Evolutionary conservation across 1,284 basidiomycete genomes (phyloP).

Genomic region (Wolfiporia cocos): DNA sequence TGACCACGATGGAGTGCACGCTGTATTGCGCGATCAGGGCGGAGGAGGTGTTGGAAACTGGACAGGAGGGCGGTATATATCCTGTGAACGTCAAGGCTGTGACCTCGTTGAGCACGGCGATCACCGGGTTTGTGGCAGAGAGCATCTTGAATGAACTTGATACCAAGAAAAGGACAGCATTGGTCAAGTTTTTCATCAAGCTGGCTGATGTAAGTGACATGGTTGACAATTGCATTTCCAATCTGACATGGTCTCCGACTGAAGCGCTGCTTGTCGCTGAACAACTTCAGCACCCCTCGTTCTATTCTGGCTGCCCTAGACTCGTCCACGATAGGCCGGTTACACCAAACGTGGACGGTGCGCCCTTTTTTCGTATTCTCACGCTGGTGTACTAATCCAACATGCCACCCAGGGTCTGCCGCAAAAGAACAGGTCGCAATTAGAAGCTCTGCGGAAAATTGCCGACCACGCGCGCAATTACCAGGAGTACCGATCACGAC

Average conservation of each 20-base stretch:
- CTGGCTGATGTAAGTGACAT: constrained; percentile 77
- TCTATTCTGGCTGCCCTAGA: constrained; percentile 94
- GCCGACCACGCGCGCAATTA: constrained; percentile 92
- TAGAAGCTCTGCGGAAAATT: constrained; percentile 79
- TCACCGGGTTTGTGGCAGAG: constrained; percentile 96
- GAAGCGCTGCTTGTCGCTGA: constrained; percentile 78
- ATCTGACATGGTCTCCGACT: constrained; percentile 23
- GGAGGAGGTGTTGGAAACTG: constrained; percentile 83
- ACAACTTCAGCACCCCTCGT: constrained; percentile 91
- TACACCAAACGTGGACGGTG: constrained; percentile 90
- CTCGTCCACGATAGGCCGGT: constrained; percentile 86
- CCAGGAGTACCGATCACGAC: constrained; percentile 81
- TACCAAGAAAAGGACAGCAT: constrained; percentile 76
- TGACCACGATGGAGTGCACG: constrained; percentile 92
- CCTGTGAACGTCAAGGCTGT: constrained; percentile 77
- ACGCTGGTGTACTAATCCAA: constrained; percentile 1
- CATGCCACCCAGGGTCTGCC: constrained; percentile 59
- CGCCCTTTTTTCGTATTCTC: constrained; percentile 24
- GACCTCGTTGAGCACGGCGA: constrained; percentile 83
- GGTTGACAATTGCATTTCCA: constrained; percentile 4
- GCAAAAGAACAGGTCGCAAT: constrained; percentile 76
- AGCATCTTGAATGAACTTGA: constrained; percentile 88
- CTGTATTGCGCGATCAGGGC: constrained; percentile 84
- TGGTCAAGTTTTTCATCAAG: constrained; percentile 96
- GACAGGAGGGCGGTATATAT: constrained; percentile 60